A percentile compares a stretch with the other conserved stretches of the same genome.
Evolutionary conservation across 176 grass and related monocot genomes (phyloP).

Genomic region (Aegilops longissima): DNA sequence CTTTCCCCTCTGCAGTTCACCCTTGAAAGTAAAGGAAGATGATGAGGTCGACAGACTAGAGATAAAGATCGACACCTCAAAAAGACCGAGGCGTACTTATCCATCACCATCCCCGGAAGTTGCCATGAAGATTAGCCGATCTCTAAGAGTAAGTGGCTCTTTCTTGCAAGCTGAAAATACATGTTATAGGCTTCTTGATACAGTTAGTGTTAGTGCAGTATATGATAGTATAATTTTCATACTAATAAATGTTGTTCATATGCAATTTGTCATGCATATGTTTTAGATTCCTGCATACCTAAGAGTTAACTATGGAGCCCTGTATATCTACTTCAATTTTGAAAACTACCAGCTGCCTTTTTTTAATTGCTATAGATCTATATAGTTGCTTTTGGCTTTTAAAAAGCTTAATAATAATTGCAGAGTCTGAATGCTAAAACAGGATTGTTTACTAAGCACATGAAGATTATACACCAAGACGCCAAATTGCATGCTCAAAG

Average conservation of each 20-base stretch:
- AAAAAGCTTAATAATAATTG: slow-evolving; percentile 58
- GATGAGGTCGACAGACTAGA: slow-evolving; percentile 93
- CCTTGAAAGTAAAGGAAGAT: slow-evolving; percentile 89
- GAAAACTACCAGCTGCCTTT: not conserved
- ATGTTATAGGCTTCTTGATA: slow-evolving; percentile 7
- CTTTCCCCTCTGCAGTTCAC: slow-evolving; percentile 56
- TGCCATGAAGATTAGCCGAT: slow-evolving; percentile 82
- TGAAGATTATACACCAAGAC: slow-evolving; percentile 89
- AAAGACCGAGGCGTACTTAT: slow-evolving; percentile 74
- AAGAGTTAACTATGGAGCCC: not conserved
- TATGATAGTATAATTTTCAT: not conserved
- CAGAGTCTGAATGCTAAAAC: slow-evolving; percentile 99
- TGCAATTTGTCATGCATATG: not conserved
- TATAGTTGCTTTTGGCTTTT: slow-evolving; percentile 38
- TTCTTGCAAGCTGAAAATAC: slow-evolving; percentile 4
- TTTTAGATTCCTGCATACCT: not conserved
- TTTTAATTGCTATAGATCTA: not conserved
- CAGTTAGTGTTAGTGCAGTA: not conserved
- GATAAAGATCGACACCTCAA: slow-evolving; percentile 60
- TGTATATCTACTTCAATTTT: not conserved
- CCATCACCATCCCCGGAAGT: slow-evolving; percentile 84
- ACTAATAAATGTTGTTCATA: not conserved
- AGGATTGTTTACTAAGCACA: slow-evolving; percentile 86
- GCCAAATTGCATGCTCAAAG: slow-evolving; percentile 82
- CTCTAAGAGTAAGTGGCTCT: slow-evolving; percentile 61